phyloP scores from a whole-genome alignment of 2,329 filamentous ascomycete genomes.

The Alternaria solani region DNA sequence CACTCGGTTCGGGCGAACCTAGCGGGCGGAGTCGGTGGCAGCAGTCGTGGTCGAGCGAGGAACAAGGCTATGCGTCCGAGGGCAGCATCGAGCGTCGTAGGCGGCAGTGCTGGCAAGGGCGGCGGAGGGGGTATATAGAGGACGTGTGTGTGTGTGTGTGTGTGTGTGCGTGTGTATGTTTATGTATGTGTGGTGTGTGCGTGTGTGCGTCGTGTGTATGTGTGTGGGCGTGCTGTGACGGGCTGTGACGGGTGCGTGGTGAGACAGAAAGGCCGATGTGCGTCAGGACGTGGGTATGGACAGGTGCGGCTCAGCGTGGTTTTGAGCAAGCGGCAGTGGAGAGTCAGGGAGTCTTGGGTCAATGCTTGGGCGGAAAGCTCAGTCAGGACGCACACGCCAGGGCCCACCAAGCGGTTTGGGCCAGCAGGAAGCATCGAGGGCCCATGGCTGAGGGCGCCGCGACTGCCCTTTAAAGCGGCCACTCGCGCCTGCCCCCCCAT shows the following conservation, averaged over 20 bases:
- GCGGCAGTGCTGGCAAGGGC: not conserved
- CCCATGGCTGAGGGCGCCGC: constrained; percentile 20
- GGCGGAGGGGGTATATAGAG: not conserved
- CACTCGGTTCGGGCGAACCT: constrained; percentile 49
- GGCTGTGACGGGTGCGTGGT: constrained; percentile 26
- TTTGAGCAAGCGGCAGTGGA: constrained; percentile 41
- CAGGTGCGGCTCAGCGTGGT: constrained; percentile 49
- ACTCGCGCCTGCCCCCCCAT: not conserved
- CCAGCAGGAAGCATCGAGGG: constrained; percentile 11
- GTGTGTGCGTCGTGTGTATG: no score
- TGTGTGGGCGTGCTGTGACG: not conserved
- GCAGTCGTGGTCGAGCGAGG: constrained; percentile 3
- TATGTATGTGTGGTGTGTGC: no score
- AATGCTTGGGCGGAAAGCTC: constrained; percentile 31
- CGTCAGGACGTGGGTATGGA: constrained; percentile 27
- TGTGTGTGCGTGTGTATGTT: no score
- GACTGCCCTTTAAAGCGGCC: constrained; percentile 24
- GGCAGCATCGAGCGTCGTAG: not conserved
- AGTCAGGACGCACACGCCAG: constrained; percentile 28
- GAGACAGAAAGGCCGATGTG: constrained; percentile 31
- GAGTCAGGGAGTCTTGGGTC: constrained; percentile 28
- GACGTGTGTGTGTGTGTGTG: no score
- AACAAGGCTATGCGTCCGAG: constrained; percentile 1
- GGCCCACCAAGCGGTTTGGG: constrained; percentile 25
- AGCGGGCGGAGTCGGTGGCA: constrained; percentile 32